Evolutionary conservation across 257 asterid genomes (phyloP), one percentile per base, ranked within the genome.

Genomic region (Orobanche coerulescens): DNA sequence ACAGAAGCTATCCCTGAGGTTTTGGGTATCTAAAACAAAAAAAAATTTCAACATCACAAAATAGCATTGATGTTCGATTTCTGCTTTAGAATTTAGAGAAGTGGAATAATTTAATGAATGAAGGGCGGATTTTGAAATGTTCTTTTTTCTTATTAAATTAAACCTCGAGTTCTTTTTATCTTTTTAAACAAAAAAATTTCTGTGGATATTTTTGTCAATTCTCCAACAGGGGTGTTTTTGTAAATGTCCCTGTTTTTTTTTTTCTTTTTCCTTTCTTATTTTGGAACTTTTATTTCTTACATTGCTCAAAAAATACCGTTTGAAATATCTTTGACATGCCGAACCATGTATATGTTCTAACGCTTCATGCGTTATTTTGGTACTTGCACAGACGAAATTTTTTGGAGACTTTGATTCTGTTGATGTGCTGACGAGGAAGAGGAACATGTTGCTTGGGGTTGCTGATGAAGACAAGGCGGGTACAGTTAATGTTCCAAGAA

Each of bases 371-470:
- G 9, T 25, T 60, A 40, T 31, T 47, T 64, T 67, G 71, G 59
- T 40, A 16, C 54, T 18, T 16, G 2, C 44, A 13, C 76, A 90
- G 97, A 73, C 28, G 18, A 64, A 62, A 7, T 84, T 90, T 65
- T 84, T 87, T 61, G 80, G 78, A 53, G 69, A 72, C 40, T 47
- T 23, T 69, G 37, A 47, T 50, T 71, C 88, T 18, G 58, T 37
- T 15, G 83, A 82, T 65, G 50, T 14, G 31, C 59, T 84, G 72
- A 74, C 62, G 1, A 68, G 33, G 73, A 87, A 63, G 74, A 73
- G 82, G 64, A 61, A 81, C 58, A 13, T 39, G 66, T 65, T 90
- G 82, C 85, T 90, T 43, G 97, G 95, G 56, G 40, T 72, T 55
- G 53, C 69, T 6, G 76, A 62, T 30, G 73, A 34, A 31, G 72